Percentiles rank a stretch among this genome's conserved stretches.
Evolutionary conservation across 805 yeast species (phyloP).

Genomic region (Lipomyces sp.): DNA sequence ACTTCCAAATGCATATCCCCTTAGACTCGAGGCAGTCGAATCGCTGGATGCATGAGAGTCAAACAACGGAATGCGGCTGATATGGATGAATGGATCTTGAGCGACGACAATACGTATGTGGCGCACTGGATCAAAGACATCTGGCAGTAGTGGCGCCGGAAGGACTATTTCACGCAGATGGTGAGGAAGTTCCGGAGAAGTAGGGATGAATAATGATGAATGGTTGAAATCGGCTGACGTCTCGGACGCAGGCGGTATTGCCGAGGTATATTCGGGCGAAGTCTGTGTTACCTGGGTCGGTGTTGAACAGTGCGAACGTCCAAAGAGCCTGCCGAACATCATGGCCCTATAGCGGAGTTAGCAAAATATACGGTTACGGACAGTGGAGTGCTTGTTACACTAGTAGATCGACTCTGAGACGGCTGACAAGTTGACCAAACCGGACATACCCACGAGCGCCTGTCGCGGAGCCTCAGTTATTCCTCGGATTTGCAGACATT

Average conservation of each 20-base stretch:
- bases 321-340: neutral
- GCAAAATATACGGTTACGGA: neutral
- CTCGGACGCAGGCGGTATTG: neutral
- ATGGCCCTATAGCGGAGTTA: neutral
- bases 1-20: slow-evolving; percentile 7
- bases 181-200: neutral
- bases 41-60: slow-evolving; percentile 2
- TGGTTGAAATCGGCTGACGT: neutral
- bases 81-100: slow-evolving; percentile 4
- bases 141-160: neutral
- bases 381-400: neutral
- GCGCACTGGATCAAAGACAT: slow-evolving; percentile 8
- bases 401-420: neutral
- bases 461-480: neutral
- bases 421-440: neutral
- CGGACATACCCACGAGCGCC: neutral
- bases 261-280: neutral
- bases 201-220: neutral
- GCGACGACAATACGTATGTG: slow-evolving; percentile 11
- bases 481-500: neutral
- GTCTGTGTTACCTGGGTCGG: neutral
- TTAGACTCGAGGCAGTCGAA: neutral
- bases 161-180: neutral
- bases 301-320: neutral
- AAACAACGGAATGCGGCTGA: slow-evolving; percentile 2